These are phyloP conservation scores for Lactifluus echinatus DNA, from an alignment of 768 basidiomycete species.

Conservation along the genomic window DNA sequence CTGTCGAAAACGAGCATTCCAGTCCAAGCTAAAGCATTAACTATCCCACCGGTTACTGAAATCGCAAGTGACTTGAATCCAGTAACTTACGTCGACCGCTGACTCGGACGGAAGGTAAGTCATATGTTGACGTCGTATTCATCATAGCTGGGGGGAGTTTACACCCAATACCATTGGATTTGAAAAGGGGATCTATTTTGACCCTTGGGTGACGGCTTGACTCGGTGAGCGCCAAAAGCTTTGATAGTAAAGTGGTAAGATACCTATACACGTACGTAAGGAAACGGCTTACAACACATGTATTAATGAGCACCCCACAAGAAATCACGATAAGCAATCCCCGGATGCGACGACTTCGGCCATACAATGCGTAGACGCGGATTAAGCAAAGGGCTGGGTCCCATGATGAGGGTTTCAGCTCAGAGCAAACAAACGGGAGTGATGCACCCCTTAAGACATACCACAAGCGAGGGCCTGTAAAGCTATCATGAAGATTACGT, in stretches of 20 bases:
- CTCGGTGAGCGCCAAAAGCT: too few species aligned
- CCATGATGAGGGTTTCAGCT: neutral
- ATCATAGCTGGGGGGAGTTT: neutral
- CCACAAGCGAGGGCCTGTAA: neutral
- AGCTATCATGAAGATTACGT: neutral
- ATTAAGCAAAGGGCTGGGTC: neutral
- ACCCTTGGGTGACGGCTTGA: too few species aligned
- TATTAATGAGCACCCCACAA: neutral
- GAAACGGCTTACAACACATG: neutral
- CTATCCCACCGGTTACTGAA: neutral
- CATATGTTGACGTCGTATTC: neutral
- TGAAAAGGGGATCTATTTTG: too few species aligned
- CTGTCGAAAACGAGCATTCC: conserved; percentile 3
- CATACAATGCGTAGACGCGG: conserved; percentile 9
- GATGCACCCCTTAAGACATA: neutral
- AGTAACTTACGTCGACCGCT: conserved; percentile 4
- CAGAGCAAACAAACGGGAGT: neutral
- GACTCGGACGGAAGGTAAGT: neutral
- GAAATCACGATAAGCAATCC: neutral
- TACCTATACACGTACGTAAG: neutral
- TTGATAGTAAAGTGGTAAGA: too few species aligned
- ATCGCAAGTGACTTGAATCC: too few species aligned
- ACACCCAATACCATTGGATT: neutral
- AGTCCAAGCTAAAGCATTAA: conserved; percentile 3
- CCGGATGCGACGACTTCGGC: neutral